Conservation (phyloP, 331 rosid species). For the Malus hybrid region DNA sequence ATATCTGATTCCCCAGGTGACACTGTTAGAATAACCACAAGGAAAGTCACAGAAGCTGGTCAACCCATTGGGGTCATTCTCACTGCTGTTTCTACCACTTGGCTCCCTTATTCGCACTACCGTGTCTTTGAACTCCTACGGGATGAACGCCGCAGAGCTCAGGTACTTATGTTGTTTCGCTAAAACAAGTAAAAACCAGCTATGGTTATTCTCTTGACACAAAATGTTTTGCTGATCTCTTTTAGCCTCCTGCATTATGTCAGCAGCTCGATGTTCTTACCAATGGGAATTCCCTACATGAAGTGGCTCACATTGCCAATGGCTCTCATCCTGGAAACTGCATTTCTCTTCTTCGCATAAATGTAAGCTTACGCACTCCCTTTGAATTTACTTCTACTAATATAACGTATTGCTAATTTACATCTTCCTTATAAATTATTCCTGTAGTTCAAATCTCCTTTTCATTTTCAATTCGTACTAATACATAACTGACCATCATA, state of each 20-base stretch:
- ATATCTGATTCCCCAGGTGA: slow-evolving; percentile 80
- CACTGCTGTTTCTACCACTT: slow-evolving; percentile 75
- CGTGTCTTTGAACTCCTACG: slow-evolving; percentile 71
- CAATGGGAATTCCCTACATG: slow-evolving; percentile 78
- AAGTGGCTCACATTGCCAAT: slow-evolving; percentile 92
- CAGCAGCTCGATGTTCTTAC: slow-evolving; percentile 74
- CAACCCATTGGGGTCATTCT: slow-evolving; percentile 88
- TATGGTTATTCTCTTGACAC: background rate
- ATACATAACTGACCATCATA: no score
- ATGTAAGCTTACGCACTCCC: slow-evolving; percentile 36
- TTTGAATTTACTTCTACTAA: background rate
- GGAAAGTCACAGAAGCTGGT: slow-evolving; percentile 73
- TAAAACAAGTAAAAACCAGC: background rate
- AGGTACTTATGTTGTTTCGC: slow-evolving; percentile 29
- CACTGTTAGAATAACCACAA: slow-evolving; percentile 74
- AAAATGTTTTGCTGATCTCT: background rate
- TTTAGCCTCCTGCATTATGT: background rate
- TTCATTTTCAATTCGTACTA: background rate
- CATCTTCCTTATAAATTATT: background rate
- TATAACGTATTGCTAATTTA: background rate
- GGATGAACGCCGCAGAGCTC: slow-evolving; percentile 75
- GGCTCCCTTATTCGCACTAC: slow-evolving; percentile 76
- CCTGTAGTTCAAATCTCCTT: background rate
- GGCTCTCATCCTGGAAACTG: slow-evolving; percentile 98
- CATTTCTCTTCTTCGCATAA: slow-evolving; percentile 90